These are phyloP conservation scores for Perilla frutescens DNA, from an alignment of 257 asterid species.

Conservation along the genomic window DNA sequence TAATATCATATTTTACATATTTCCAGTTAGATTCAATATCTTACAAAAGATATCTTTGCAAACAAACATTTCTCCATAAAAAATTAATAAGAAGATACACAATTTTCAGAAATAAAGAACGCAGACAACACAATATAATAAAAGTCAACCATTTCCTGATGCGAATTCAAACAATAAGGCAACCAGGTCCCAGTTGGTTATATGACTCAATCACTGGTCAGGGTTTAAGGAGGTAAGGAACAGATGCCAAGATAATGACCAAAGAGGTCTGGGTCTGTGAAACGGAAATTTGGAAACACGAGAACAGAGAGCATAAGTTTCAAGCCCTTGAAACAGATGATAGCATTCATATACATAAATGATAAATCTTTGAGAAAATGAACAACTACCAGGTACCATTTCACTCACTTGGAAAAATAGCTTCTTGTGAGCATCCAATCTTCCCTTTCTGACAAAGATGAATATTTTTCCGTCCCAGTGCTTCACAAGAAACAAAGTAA, in stretches of 20 bases:
- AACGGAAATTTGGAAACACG: not conserved
- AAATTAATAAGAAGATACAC: not conserved
- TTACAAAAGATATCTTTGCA: conserved; percentile 6
- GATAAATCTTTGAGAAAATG: conserved; percentile 6
- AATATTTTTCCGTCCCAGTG: conserved; percentile 45
- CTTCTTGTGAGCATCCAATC: conserved; percentile 38
- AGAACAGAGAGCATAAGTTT: conserved; percentile 15
- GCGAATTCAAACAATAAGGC: conserved; percentile 10
- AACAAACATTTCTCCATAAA: not conserved
- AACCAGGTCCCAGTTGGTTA: conserved; percentile 7
- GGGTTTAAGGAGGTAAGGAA: not conserved
- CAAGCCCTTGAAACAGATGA: conserved; percentile 22
- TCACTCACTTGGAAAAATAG: conserved; percentile 74
- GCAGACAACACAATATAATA: not conserved
- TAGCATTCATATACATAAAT: conserved; percentile 7
- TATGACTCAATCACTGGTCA: not conserved
- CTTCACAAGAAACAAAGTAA: conserved; percentile 47
- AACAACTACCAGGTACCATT: conserved; percentile 19
- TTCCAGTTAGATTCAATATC: conserved; percentile 22
- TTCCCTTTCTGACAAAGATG: conserved; percentile 42
- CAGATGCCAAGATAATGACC: conserved; percentile 14
- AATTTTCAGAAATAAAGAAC: not conserved
- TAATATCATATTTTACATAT: not conserved
- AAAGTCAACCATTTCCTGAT: not conserved
- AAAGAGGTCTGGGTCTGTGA: not conserved